phyloP scores from a whole-genome alignment of 2,329 filamentous ascomycete species.

The Beauveria pseudobassiana region DNA sequence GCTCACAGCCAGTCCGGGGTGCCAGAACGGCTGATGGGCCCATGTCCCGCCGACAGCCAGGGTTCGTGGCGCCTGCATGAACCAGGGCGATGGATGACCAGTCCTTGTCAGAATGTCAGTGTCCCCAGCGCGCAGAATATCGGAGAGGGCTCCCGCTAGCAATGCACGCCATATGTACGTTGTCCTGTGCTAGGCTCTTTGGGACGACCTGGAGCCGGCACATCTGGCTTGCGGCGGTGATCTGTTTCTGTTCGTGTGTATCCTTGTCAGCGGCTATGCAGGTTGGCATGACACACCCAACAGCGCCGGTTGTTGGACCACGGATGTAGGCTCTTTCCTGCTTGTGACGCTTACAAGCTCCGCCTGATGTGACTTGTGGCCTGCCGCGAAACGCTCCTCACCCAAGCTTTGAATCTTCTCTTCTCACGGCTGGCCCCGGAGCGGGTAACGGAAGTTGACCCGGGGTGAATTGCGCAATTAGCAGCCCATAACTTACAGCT shows the following conservation, averaged over 20 bases:
- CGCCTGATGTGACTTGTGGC: conserved; percentile 3
- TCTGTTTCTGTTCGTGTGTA: conserved; percentile 6
- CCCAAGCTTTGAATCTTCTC: background rate
- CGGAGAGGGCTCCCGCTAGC: background rate
- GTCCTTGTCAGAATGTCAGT: background rate
- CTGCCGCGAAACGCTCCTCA: background rate
- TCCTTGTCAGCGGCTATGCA: conserved; percentile 11
- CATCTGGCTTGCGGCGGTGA: conserved; percentile 9
- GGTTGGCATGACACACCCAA: background rate
- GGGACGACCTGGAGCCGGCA: conserved; percentile 9
- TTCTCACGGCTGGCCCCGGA: background rate
- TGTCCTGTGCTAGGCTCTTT: conserved; percentile 6
- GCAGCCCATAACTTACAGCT: background rate
- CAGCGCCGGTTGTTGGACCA: background rate
- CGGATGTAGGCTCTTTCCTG: conserved; percentile 1
- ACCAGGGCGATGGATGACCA: conserved; percentile 7
- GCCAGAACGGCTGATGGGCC: conserved; percentile 10
- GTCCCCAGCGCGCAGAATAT: background rate
- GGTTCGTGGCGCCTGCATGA: conserved; percentile 12
- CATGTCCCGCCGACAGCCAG: conserved; percentile 3
- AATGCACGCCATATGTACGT: conserved; percentile 12
- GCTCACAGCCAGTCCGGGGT: background rate
- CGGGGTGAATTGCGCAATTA: conserved; percentile 4
- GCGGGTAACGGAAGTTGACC: conserved; percentile 1
- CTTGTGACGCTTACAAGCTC: background rate